phyloP scores from a whole-genome alignment of 1,284 basidiomycete genomes.

The Trametes hirsuta region DNA sequence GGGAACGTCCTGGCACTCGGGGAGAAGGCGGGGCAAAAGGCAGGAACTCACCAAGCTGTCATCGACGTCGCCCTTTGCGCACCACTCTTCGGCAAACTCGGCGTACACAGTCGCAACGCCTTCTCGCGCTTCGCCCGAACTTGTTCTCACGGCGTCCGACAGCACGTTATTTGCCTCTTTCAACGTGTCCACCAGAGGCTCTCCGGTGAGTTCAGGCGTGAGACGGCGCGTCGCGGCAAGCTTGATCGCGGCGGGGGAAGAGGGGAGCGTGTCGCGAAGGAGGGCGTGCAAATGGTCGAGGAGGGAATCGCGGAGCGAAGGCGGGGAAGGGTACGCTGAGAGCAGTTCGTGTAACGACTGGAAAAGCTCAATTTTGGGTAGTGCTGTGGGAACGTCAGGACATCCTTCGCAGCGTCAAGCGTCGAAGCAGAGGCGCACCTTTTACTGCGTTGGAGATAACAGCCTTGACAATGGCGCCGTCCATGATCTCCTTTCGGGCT shows the following conservation, averaged over 20 bases:
- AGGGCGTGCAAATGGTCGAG: constrained; percentile 59
- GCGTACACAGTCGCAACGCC: constrained; percentile 53
- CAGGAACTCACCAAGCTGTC: constrained; percentile 53
- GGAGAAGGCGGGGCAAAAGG: not conserved
- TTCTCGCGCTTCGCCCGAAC: constrained; percentile 28
- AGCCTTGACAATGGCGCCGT: constrained; percentile 72
- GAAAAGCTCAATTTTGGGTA: constrained; percentile 64
- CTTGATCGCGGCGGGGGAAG: constrained; percentile 53
- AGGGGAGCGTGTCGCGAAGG: constrained; percentile 47
- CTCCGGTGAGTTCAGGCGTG: constrained; percentile 41
- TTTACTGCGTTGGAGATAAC: constrained; percentile 66
- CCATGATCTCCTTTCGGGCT: constrained; percentile 64
- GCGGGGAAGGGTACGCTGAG: constrained; percentile 55
- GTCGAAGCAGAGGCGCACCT: constrained; percentile 47
- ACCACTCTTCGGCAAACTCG: constrained; percentile 61
- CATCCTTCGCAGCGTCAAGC: not conserved
- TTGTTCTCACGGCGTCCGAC: constrained; percentile 34
- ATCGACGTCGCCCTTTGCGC: constrained; percentile 47
- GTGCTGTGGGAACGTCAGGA: constrained; percentile 42
- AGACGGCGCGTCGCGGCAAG: constrained; percentile 55
- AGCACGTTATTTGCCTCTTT: constrained; percentile 62
- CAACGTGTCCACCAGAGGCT: constrained; percentile 59
- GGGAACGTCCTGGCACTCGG: not conserved
- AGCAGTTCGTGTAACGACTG: constrained; percentile 56
- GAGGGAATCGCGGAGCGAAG: constrained; percentile 47